Evolutionary conservation across 495 filamentous ascomycete genomes (phyloP).

Genomic region (Amniculicola lignicola): DNA sequence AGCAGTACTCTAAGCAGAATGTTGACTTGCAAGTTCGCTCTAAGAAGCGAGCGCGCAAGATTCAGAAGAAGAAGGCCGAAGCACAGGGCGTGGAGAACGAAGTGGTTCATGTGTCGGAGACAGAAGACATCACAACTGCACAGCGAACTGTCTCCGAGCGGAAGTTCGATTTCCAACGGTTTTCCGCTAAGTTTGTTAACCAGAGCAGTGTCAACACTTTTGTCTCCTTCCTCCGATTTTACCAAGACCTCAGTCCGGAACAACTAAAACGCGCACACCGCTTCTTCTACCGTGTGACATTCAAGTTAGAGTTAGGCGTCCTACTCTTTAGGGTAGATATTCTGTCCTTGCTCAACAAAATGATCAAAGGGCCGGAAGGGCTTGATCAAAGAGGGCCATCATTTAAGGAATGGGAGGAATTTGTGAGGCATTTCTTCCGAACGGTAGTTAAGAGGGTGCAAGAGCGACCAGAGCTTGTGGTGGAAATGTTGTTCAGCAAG

Average conservation of each 20-base stretch:
- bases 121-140: conserved; percentile 69
- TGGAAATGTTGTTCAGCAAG: conserved; percentile 94
- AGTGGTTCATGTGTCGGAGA: conserved; percentile 47
- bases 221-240: conserved; percentile 72
- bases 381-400: conserved; percentile 60
- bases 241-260: conserved; percentile 70
- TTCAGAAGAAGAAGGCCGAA: conserved; percentile 56
- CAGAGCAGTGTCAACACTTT: conserved; percentile 89
- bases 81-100: conserved; percentile 28
- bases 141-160: conserved; percentile 71
- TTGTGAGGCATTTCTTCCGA: conserved; percentile 64
- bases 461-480: conserved; percentile 74
- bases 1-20: conserved; percentile 92
- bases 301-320: conserved; percentile 87
- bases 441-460: conserved; percentile 74
- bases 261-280: conserved; percentile 93
- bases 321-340: conserved; percentile 90
- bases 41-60: conserved; percentile 61
- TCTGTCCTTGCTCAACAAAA: conserved; percentile 77
- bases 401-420: conserved; percentile 88
- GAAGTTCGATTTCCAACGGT: conserved; percentile 90
- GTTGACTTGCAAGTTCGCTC: conserved; percentile 88
- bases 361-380: conserved; percentile 86
- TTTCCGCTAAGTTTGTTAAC: conserved; percentile 72
- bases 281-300: conserved; percentile 91